Conservation (phyloP, 2,329 filamentous ascomycete genomes). For the Apiospora kogelbergensis region DNA sequence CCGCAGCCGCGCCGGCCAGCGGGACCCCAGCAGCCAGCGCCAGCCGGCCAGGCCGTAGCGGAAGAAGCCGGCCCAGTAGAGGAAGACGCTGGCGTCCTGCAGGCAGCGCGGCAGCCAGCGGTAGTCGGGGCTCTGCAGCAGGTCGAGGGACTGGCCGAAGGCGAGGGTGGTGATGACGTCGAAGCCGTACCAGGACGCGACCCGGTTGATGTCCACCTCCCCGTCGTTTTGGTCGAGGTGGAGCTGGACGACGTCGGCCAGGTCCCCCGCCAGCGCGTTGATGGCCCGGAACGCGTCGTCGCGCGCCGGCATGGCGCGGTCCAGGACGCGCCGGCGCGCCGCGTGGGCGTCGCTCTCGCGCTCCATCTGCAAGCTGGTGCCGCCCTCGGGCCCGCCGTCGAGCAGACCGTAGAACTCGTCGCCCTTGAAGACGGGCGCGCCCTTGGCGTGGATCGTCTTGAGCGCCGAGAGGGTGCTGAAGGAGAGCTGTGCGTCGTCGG, state of each 20-base stretch:
- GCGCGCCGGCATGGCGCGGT: slow-evolving; percentile 9
- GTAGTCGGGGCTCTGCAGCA: not conserved
- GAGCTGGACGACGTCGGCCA: not conserved
- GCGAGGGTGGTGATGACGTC: slow-evolving; percentile 10
- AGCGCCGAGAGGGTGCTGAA: slow-evolving; percentile 12
- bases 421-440: slow-evolving; percentile 11
- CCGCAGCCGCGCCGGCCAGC: slow-evolving; percentile 5
- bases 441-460: slow-evolving; percentile 10
- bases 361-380: slow-evolving; percentile 10
- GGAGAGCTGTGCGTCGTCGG: slow-evolving; percentile 7
- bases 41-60: not conserved
- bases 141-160: slow-evolving; percentile 1
- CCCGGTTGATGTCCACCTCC: slow-evolving; percentile 3
- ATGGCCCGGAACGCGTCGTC: slow-evolving; percentile 5
- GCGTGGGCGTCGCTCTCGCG: slow-evolving; percentile 6
- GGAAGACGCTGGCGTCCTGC: slow-evolving; percentile 10
- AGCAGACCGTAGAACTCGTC: slow-evolving; percentile 13
- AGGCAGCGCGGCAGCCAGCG: slow-evolving; percentile 10
- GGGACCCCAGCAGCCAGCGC: not conserved
- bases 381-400: slow-evolving; percentile 10
- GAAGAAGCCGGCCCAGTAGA: slow-evolving; percentile 9
- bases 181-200: slow-evolving; percentile 9
- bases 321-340: slow-evolving; percentile 8
- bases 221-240: not conserved
- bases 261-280: not conserved